Evolutionary conservation across 345 rosid genomes (phyloP).

Genomic region (Lumnitzera racemosa): DNA sequence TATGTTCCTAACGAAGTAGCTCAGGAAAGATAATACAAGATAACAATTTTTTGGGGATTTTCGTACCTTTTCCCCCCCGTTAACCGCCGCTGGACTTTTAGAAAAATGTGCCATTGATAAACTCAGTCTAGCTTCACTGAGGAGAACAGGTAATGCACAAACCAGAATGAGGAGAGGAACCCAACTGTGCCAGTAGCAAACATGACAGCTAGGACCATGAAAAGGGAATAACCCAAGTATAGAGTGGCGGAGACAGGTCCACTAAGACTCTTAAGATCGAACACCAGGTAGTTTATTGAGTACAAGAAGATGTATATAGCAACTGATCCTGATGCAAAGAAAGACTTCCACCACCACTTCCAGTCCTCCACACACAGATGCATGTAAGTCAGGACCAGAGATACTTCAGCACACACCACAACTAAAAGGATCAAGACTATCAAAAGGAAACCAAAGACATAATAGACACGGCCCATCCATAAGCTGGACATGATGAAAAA

Average conservation of each 20-base stretch:
- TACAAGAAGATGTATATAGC: constrained; percentile 21
- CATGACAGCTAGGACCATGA: constrained; percentile 22
- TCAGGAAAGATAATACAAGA: constrained; percentile 6
- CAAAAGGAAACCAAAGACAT: constrained; percentile 22
- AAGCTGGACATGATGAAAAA: constrained; percentile 25
- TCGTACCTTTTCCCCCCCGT: background rate
- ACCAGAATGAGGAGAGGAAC: constrained; percentile 26
- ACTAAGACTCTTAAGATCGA: constrained; percentile 22
- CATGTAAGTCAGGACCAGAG: constrained; percentile 24
- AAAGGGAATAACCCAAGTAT: constrained; percentile 20
- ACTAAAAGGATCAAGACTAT: constrained; percentile 18
- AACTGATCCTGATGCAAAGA: constrained; percentile 23
- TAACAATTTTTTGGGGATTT: background rate
- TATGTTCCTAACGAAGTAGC: background rate
- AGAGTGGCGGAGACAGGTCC: constrained; percentile 21
- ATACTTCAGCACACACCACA: constrained; percentile 21
- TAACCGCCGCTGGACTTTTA: background rate
- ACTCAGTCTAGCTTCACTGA: constrained; percentile 21
- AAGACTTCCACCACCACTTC: constrained; percentile 28
- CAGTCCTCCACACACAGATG: constrained; percentile 25
- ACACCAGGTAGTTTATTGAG: constrained; percentile 20
- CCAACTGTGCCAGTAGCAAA: constrained; percentile 18
- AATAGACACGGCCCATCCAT: constrained; percentile 25
- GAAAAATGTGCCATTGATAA: background rate
- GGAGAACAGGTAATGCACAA: constrained; percentile 22